Conservation (phyloP, 148 eudicot species). For the Chenopodium berlandieri region DNA sequence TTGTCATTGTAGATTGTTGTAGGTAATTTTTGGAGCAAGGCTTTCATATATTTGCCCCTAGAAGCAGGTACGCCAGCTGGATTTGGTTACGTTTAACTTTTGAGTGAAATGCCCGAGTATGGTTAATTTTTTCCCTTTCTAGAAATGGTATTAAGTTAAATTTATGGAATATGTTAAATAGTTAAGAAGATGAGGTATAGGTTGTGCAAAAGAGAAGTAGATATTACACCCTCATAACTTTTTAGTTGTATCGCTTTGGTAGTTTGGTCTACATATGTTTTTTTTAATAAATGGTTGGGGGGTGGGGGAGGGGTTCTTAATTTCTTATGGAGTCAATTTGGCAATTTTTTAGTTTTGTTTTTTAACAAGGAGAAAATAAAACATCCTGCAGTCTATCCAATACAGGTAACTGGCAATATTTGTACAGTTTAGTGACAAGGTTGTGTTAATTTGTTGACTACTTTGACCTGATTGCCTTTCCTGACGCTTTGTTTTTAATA, state of each 20-base stretch:
- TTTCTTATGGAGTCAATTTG: not conserved
- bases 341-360: not conserved
- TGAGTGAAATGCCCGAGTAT: too few species aligned
- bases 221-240: not conserved
- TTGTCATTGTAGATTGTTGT: too few species aligned
- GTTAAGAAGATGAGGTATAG: not conserved
- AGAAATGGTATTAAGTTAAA: not conserved
- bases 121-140: not conserved
- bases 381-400: too few species aligned
- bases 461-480: not conserved
- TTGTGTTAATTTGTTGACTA: not conserved
- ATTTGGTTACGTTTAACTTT: too few species aligned
- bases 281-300: too few species aligned
- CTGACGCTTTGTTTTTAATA: not conserved
- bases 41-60: too few species aligned
- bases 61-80: too few species aligned
- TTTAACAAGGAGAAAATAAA: not conserved
- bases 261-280: too few species aligned
- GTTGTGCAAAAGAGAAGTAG: not conserved
- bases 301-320: too few species aligned
- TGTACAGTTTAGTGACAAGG: not conserved
- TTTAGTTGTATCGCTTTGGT: too few species aligned
- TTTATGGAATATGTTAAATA: not conserved
- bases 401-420: not conserved
- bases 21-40: too few species aligned